Evolutionary conservation across 1,284 basidiomycete genomes (phyloP), one percentile per base, ranked within the genome.

Genomic region (Volvariella volvacea): DNA sequence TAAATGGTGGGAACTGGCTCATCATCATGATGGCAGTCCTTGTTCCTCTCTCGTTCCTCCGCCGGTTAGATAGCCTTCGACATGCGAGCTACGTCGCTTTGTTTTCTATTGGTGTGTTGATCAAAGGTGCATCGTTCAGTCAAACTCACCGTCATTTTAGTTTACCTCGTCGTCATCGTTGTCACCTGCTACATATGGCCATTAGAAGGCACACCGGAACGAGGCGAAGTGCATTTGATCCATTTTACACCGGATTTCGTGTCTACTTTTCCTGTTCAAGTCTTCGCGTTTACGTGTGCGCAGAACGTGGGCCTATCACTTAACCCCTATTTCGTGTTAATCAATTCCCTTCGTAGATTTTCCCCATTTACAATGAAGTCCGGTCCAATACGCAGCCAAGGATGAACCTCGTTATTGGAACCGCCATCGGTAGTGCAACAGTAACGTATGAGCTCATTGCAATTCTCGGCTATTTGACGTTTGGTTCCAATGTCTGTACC

Each of bases 361-460:
- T 93, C 65, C 89, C 93, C 1, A 83, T 97, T 42, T 96, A 87
- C 71, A 98, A 98, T 60, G 96, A 99, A 65, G 74, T 99, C 22
- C 73, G 76, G 51, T 70, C 73, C 43, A 95, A 94, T 59, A 81
- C 80, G 1, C 92, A 97, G 61, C 56, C 65, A 38, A 77, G 89
- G 32, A 87, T 97, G 77, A 95, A 96, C 61, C 70, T 78, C n/a
- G 80, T 96, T 46, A 88, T 97, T 46, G 80, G 80, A 6, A 73
- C 82, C 0, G 89, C 92, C 2, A 93, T 99, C 53, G 92, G 92
- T 10, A 74, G 77, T 21, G 83, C 89, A 1, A 78, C 79, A 1
- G 44, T 85, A 25, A 83, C 83, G 12, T 96, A 96, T 61, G 89
- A 94, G 60, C 60, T 89, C 43, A 87, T 93, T 52, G 86, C 81